A percentile compares a stretch with the other conserved stretches of the same genome.
These are phyloP conservation scores for Daedaleopsis sinensis DNA, from an alignment of 768 basidiomycete species.

Conservation along the genomic window DNA sequence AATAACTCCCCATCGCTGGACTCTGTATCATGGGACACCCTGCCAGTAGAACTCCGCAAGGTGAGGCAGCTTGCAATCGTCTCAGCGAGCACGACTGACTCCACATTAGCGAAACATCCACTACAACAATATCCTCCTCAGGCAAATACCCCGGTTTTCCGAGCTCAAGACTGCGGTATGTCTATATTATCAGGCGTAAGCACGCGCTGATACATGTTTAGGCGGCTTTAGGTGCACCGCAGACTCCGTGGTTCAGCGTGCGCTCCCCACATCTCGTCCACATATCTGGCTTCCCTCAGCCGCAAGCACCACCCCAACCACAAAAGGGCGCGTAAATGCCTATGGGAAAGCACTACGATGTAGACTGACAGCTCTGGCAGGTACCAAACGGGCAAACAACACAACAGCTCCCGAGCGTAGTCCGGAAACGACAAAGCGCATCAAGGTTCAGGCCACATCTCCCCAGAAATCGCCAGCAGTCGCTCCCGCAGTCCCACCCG, in stretches of 20 bases:
- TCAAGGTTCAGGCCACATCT: constrained; percentile 7
- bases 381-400: constrained; percentile 19
- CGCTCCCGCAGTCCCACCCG: neutral
- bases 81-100: neutral
- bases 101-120: constrained; percentile 57
- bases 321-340: constrained; percentile 35
- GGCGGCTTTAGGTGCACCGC: constrained; percentile 38
- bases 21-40: constrained; percentile 55
- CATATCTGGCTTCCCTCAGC: constrained; percentile 49
- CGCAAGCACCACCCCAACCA: constrained; percentile 24
- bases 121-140: constrained; percentile 52
- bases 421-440: constrained; percentile 18
- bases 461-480: constrained; percentile 13
- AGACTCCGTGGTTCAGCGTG: constrained; percentile 61
- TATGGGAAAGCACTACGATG: neutral
- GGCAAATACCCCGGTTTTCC: constrained; percentile 48
- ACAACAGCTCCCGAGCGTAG: constrained; percentile 6
- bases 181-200: constrained; percentile 10
- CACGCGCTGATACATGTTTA: constrained; percentile 22
- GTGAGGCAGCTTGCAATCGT: constrained; percentile 34
- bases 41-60: constrained; percentile 65
- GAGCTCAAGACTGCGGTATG: constrained; percentile 55
- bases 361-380: neutral
- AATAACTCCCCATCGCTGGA: constrained; percentile 41
- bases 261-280: constrained; percentile 47